These are phyloP conservation scores for Stagonosporopsis cucurbitacearum DNA, from an alignment of 2,329 filamentous ascomycete genomes.

Conservation along the genomic window DNA sequence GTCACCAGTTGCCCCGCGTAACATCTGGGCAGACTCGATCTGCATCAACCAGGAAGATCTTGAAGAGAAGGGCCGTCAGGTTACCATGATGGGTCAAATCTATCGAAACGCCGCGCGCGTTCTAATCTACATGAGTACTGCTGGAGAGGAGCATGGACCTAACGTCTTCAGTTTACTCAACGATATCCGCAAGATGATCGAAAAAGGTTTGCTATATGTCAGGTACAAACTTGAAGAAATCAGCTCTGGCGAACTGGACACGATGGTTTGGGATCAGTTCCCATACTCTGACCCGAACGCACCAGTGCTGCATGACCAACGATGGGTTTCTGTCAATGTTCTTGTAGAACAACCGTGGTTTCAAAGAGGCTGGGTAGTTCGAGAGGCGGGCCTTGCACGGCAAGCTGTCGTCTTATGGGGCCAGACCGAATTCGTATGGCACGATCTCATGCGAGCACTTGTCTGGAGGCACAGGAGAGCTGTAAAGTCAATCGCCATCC, in stretches of 20 bases:
- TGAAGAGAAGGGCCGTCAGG: conserved; percentile 23
- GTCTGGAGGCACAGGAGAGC: conserved; percentile 9
- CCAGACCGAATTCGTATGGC: conserved; percentile 1
- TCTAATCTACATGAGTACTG: conserved; percentile 16
- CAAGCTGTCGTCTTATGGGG: conserved; percentile 13
- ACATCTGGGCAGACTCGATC: conserved; percentile 25
- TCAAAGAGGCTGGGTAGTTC: conserved; percentile 20
- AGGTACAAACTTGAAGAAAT: neutral
- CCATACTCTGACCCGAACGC: neutral
- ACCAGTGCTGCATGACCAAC: conserved; percentile 5
- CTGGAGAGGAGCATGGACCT: conserved; percentile 7
- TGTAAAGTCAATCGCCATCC: neutral
- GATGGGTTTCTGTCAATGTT: conserved; percentile 15
- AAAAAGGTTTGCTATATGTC: neutral
- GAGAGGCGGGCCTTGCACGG: conserved; percentile 16
- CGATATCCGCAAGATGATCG: conserved; percentile 9
- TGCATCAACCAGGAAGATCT: conserved; percentile 24
- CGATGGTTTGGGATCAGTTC: conserved; percentile 2
- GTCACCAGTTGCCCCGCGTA: conserved; percentile 4
- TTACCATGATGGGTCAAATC: conserved; percentile 20
- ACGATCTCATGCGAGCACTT: conserved; percentile 5
- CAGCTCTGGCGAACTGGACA: neutral
- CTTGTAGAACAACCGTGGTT: conserved; percentile 13
- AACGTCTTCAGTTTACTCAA: conserved; percentile 10
- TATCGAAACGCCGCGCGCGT: conserved; percentile 19